Evolutionary conservation across 495 filamentous ascomycete species (phyloP).

Genomic region (Aeminium ludgeri): DNA sequence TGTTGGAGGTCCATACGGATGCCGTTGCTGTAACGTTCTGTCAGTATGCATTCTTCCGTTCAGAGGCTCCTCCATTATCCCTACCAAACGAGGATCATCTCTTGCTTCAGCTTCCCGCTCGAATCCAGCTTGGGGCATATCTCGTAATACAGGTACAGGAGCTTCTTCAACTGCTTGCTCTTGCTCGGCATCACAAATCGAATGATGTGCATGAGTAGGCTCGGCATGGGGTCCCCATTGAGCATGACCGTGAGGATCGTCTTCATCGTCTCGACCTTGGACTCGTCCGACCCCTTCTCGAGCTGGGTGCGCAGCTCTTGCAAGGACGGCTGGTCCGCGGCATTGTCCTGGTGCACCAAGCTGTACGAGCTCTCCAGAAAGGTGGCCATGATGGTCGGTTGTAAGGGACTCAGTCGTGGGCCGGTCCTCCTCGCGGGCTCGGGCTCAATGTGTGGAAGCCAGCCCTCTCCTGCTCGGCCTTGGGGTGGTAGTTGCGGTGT

Average conservation of each 20-base stretch:
- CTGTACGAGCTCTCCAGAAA: conserved; percentile 91
- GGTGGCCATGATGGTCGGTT: conserved; percentile 61
- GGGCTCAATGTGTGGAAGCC: conserved; percentile 2
- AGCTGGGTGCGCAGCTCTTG: conserved; percentile 86
- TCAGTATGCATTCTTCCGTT: not conserved
- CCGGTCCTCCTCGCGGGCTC: conserved; percentile 7
- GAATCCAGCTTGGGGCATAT: conserved; percentile 92
- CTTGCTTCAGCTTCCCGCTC: conserved; percentile 88
- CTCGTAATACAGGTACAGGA: conserved; percentile 98
- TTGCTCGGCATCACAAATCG: conserved; percentile 98
- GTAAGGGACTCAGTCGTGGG: not conserved
- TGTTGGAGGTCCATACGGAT: conserved; percentile 96
- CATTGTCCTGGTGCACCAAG: conserved; percentile 87
- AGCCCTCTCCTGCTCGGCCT: not conserved
- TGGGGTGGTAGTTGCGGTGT: not conserved
- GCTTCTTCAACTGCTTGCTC: conserved; percentile 91
- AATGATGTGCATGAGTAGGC: conserved; percentile 98
- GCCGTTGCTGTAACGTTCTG: conserved; percentile 51
- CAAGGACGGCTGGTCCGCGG: conserved; percentile 73
- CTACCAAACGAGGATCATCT: conserved; percentile 99
- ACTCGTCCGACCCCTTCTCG: conserved; percentile 94
- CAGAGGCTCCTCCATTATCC: conserved; percentile 14
- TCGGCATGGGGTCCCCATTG: conserved; percentile 90
- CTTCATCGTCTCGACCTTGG: conserved; percentile 97
- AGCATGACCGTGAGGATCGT: conserved; percentile 92